Percentiles rank a stretch among this genome's conserved stretches.
phyloP scores from a whole-genome alignment of 495 filamentous ascomycete species.

The Chaetomium cochliodes region DNA sequence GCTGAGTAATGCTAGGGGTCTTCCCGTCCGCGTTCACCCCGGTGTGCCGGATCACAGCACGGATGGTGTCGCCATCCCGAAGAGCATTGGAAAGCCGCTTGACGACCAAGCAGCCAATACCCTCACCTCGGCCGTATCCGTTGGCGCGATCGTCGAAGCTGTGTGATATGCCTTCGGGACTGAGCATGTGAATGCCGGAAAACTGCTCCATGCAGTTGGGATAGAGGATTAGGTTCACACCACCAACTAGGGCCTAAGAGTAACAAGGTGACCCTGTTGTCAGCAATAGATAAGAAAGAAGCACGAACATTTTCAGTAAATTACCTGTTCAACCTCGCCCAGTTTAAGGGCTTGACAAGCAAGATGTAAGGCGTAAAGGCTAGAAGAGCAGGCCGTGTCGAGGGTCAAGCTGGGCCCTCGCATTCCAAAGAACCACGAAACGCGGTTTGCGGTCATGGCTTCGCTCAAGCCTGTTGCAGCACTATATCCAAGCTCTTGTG shows the following conservation, averaged over 20 bases:
- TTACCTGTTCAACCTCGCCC: too few relatives aligned
- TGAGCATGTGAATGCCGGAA: background rate
- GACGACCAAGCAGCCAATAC: slow-evolving; percentile 38
- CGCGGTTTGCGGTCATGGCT: too few relatives aligned
- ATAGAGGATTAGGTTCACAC: background rate
- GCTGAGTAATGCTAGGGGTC: slow-evolving; percentile 48
- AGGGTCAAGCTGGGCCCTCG: too few relatives aligned
- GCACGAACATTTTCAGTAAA: too few relatives aligned
- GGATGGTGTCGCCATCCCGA: slow-evolving; percentile 49
- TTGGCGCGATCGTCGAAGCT: slow-evolving; percentile 34
- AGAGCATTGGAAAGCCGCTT: slow-evolving; percentile 54
- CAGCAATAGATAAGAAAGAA: too few relatives aligned
- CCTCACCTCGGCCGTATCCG: slow-evolving; percentile 44
- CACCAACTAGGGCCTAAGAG: background rate
- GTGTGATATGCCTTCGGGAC: background rate
- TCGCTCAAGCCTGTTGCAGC: too few relatives aligned
- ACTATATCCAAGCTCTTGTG: too few relatives aligned
- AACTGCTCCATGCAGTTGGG: background rate
- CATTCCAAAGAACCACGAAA: too few relatives aligned
- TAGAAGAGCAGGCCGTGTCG: too few relatives aligned
- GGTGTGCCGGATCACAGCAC: slow-evolving; percentile 52
- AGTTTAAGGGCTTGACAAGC: too few relatives aligned
- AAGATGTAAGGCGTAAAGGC: too few relatives aligned
- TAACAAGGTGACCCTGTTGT: too few relatives aligned
- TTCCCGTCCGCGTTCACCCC: slow-evolving; percentile 13